Base-by-base conservation (phyloP, 352 stramenopile genomes). In the Elongisporangium anandrum region DNA sequence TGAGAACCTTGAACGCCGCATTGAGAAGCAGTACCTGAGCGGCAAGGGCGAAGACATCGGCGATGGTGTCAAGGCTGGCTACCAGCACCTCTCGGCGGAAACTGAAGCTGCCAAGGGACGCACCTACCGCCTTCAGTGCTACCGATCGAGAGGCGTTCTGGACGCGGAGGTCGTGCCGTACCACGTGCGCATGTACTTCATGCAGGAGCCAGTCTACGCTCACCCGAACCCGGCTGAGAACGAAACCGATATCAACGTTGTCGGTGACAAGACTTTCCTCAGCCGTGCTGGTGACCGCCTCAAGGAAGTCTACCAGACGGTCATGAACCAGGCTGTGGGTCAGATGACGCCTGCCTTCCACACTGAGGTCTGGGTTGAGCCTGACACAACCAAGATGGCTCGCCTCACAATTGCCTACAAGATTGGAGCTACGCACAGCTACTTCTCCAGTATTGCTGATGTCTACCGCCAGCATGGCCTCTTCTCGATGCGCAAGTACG, bases 131-230 rank as follows among this genome's bases (percentile, higher is more conserved):
- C 79, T 94, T 61, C 85, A 94, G 63, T 94, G 85, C 81, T 94
- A 94, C 75, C 85, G 85, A 57, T 90, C 80, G 16, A 45, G 70
- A 55, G 84, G 84, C 34, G 79, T 94, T 64, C 63, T 94, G n/a
- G 84, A 94, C 65, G 62, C 81, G 3, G 59, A 70, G n/a, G 57
- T 76, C 15, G 81, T 94, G 57, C 84, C 84, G 4, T 92, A 81
- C 56, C 85, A 94, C 66, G 81, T 94, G 61, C 81, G 85, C 64
- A 87, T 94, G 74, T 94, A 94, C 67, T 94, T 94, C 63, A 56
- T 94, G 50, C 80, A 90, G 59, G 57, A 90, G 63, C 81, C 85
- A 3, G 60, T 90, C 65, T 94, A 78, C 56, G 75, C 82, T 4
- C 69, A 87, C 39, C 69, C 79, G 5, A 83, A 68, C 47, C 75